Conservation (phyloP, 2,329 filamentous ascomycete genomes). For the Colletotrichum scovillei region DNA sequence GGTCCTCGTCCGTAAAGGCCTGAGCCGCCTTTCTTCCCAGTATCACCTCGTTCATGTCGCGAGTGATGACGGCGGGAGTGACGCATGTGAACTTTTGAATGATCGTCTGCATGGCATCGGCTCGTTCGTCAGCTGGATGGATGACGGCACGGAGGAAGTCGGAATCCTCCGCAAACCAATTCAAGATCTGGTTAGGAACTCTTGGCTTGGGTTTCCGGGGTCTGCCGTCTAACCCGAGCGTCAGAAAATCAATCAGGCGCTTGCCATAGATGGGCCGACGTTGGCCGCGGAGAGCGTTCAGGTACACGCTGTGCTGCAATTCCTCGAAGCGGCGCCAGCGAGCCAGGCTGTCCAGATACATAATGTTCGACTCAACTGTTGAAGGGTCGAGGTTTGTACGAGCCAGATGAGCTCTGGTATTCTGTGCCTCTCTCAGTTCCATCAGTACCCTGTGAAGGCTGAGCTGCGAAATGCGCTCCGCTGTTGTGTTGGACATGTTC, state of each 20-base stretch:
- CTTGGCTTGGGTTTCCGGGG: constrained; percentile 71
- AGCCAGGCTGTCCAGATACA: constrained; percentile 77
- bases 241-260: constrained; percentile 80
- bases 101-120: constrained; percentile 76
- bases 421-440: constrained; percentile 79
- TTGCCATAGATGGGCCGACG: constrained; percentile 85
- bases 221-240: constrained; percentile 69
- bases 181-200: constrained; percentile 71
- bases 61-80: constrained; percentile 87
- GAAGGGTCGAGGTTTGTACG: constrained; percentile 70
- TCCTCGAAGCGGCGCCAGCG: constrained; percentile 80
- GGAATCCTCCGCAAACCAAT: constrained; percentile 81
- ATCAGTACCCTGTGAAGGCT: constrained; percentile 78
- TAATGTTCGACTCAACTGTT: constrained; percentile 75
- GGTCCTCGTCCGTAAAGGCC: constrained; percentile 66
- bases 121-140: constrained; percentile 79
- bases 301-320: constrained; percentile 81
- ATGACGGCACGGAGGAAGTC: constrained; percentile 73
- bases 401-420: constrained; percentile 66
- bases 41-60: constrained; percentile 77
- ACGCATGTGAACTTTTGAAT: constrained; percentile 93
- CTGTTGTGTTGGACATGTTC: constrained; percentile 64
- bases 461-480: constrained; percentile 70
- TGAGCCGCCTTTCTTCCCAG: constrained; percentile 71
- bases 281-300: constrained; percentile 84